Conservation (phyloP, 2,329 filamentous ascomycete genomes). For the Monosporascus cannonballus region DNA sequence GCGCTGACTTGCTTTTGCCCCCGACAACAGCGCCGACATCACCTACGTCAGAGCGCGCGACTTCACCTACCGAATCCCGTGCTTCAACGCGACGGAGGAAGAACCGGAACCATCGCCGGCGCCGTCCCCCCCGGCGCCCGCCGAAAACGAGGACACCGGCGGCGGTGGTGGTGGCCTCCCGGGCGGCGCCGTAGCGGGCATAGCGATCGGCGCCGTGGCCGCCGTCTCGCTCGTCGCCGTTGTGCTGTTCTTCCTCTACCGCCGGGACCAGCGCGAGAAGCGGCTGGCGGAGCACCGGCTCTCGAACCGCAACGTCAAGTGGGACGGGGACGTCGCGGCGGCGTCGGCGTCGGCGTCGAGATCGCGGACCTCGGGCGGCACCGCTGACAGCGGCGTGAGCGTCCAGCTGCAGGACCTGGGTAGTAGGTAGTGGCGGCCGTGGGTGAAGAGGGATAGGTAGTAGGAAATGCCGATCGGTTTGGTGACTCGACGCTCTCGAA, state of each 20-base stretch:
- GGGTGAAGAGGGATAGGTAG: background rate
- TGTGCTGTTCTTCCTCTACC: slow-evolving; percentile 3
- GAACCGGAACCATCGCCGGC: background rate
- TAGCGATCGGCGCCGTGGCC: slow-evolving; percentile 1
- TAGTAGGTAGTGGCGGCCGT: background rate
- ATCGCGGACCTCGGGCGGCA: background rate
- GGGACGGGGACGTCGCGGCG: background rate
- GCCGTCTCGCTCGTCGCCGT: background rate
- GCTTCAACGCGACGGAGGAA: slow-evolving; percentile 37
- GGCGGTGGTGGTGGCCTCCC: background rate
- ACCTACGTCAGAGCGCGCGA: slow-evolving; percentile 30
- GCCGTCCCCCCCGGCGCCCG: background rate
- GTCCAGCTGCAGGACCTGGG: background rate
- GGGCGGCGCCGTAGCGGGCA: slow-evolving; percentile 1
- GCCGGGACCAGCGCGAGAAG: slow-evolving; percentile 3
- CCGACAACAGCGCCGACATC: slow-evolving; percentile 32
- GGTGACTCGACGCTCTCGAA: too few relatives aligned
- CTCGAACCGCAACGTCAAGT: slow-evolving; percentile 2
- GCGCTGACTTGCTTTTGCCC: too few relatives aligned
- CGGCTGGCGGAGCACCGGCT: background rate
- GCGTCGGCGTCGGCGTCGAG: background rate
- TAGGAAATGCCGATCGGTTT: too few relatives aligned
- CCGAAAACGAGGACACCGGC: background rate
- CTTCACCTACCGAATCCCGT: slow-evolving; percentile 30
- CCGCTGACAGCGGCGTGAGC: background rate